A percentile compares a stretch with the other conserved stretches of the same genome.
These are phyloP conservation scores for Phtheirospermum japonicum DNA, from an alignment of 257 asterid genomes.

Conservation along the genomic window DNA sequence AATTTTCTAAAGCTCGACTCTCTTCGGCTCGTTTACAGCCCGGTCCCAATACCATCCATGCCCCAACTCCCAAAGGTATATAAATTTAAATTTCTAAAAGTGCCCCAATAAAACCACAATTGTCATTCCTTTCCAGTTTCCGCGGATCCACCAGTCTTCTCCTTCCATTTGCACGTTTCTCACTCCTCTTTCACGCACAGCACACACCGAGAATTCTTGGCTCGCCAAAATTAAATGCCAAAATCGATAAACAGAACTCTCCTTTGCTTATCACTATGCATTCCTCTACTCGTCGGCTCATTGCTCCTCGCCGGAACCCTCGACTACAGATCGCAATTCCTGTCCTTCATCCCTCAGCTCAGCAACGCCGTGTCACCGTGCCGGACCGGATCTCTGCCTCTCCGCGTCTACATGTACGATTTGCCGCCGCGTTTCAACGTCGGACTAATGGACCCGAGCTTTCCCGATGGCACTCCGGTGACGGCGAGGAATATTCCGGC, in stretches of 20 bases:
- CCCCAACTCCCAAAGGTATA: too few relatives aligned
- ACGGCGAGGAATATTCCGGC: constrained; percentile 42
- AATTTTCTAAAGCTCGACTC: too few relatives aligned
- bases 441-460: constrained; percentile 42
- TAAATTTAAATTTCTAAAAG: too few relatives aligned
- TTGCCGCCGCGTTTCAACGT: constrained; percentile 59
- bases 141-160: too few relatives aligned
- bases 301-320: constrained; percentile 42
- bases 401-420: constrained; percentile 53
- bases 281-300: constrained; percentile 40
- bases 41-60: too few relatives aligned
- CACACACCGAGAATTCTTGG: too few relatives aligned
- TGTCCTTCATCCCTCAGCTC: constrained; percentile 53
- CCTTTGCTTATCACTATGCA: constrained; percentile 43
- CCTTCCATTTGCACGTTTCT: too few relatives aligned
- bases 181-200: too few relatives aligned
- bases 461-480: constrained; percentile 35
- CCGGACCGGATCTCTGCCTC: constrained; percentile 37
- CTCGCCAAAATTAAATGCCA: too few relatives aligned
- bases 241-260: constrained; percentile 38
- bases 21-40: too few relatives aligned
- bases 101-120: too few relatives aligned
- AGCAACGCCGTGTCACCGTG: constrained; percentile 32
- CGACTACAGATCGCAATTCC: constrained; percentile 46
- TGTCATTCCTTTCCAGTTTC: too few relatives aligned